phyloP scores from a whole-genome alignment of 2,329 filamentous ascomycete genomes.

The Lecanicillium sp. region DNA sequence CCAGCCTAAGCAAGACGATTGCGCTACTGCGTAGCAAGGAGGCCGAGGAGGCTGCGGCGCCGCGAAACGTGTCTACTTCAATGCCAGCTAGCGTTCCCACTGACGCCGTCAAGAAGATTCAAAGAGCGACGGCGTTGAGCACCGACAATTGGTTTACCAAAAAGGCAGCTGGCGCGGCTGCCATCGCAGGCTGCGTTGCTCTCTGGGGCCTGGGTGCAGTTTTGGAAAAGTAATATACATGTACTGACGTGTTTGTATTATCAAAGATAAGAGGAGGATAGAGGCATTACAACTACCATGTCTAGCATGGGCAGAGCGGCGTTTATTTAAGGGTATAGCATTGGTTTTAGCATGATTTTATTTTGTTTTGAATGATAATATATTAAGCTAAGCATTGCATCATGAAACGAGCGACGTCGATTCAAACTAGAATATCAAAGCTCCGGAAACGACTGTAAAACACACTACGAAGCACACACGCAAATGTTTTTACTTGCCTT shows the following conservation, averaged over 20 bases:
- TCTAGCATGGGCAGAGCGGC: no score
- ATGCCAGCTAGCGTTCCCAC: slow-evolving; percentile 20
- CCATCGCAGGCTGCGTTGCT: slow-evolving; percentile 51
- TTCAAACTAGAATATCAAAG: no score
- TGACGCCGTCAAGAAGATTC: slow-evolving; percentile 20
- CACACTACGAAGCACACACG: background rate
- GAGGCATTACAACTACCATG: no score
- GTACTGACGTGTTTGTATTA: background rate
- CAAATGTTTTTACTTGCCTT: background rate
- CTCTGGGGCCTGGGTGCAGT: slow-evolving; percentile 52
- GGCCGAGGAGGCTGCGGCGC: slow-evolving; percentile 27
- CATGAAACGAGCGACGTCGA: no score
- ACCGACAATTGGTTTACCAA: slow-evolving; percentile 61
- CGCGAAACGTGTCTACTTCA: slow-evolving; percentile 16
- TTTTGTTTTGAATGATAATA: background rate
- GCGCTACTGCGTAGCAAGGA: slow-evolving; percentile 42
- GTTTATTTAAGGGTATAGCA: slow-evolving; percentile 1
- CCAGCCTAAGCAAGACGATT: slow-evolving; percentile 64
- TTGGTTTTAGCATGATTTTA: background rate
- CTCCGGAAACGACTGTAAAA: no score
- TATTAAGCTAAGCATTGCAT: no score
- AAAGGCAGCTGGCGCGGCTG: slow-evolving; percentile 53
- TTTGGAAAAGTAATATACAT: slow-evolving; percentile 26
- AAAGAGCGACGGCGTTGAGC: slow-evolving; percentile 48
- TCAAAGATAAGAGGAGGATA: background rate